phyloP scores from a whole-genome alignment of 2,329 filamentous ascomycete species.

The Plectosphaerella sp. region DNA sequence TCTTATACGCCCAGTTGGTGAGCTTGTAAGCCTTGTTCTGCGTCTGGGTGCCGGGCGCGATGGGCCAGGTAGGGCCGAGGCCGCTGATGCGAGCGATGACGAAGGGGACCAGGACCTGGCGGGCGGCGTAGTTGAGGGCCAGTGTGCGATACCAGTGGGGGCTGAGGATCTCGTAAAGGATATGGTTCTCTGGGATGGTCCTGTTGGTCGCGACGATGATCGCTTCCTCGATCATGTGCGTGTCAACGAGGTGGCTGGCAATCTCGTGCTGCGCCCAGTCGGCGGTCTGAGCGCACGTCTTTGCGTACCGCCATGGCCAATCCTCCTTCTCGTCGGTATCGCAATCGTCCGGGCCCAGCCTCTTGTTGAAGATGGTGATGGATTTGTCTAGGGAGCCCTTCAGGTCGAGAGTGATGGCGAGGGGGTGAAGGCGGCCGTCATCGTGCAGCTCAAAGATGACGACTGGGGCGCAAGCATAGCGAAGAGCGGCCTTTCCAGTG shows the following conservation, averaged over 20 bases:
- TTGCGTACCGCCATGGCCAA: constrained; percentile 49
- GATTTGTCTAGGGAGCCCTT: constrained; percentile 32
- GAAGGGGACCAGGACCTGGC: constrained; percentile 36
- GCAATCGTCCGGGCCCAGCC: constrained; percentile 24
- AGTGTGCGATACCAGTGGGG: constrained; percentile 47
- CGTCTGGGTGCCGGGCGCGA: not conserved
- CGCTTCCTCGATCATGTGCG: constrained; percentile 42
- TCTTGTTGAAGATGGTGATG: constrained; percentile 44
- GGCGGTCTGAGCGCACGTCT: constrained; percentile 40
- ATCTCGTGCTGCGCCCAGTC: constrained; percentile 46
- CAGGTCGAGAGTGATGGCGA: constrained; percentile 45
- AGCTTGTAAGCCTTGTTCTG: constrained; percentile 27
- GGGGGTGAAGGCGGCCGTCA: constrained; percentile 40
- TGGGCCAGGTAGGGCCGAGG: constrained; percentile 18
- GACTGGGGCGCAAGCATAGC: constrained; percentile 30
- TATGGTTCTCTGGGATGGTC: constrained; percentile 31
- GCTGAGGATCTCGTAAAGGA: constrained; percentile 35
- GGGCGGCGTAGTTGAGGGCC: constrained; percentile 41
- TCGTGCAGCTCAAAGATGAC: constrained; percentile 35
- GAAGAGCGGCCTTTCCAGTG: not conserved
- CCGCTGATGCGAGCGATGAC: constrained; percentile 38
- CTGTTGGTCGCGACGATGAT: constrained; percentile 41
- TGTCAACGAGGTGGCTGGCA: constrained; percentile 36
- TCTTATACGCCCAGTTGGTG: constrained; percentile 32
- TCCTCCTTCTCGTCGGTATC: constrained; percentile 29